Evolutionary conservation across 495 filamentous ascomycete species (phyloP).

Genomic region (Xylaria palmicola): DNA sequence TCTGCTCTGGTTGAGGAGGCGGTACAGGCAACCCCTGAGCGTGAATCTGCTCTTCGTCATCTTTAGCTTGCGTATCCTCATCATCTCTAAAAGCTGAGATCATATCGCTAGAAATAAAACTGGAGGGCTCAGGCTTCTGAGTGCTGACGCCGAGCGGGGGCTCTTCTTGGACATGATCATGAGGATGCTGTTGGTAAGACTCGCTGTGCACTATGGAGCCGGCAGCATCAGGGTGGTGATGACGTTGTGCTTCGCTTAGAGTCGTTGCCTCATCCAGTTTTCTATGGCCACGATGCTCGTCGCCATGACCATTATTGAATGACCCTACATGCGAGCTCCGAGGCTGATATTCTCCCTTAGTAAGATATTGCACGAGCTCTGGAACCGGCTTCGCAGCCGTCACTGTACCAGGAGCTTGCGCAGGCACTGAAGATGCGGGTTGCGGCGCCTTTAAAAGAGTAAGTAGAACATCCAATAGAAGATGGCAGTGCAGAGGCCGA

Average conservation of each 20-base stretch:
- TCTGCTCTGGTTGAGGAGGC: conserved; percentile 25
- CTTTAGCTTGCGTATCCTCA: conserved; percentile 37
- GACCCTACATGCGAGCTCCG: conserved; percentile 27
- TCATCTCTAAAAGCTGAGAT: conserved; percentile 24
- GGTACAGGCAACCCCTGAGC: conserved; percentile 23
- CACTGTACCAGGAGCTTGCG: not conserved
- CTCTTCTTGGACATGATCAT: conserved; percentile 19
- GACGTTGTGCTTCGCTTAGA: not conserved
- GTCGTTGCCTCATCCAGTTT: conserved; percentile 17
- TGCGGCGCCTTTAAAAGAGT: not conserved
- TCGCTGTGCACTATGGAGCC: conserved; percentile 2
- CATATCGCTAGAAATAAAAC: conserved; percentile 28
- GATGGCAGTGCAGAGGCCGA: conserved; percentile 3
- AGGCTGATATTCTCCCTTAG: conserved; percentile 55
- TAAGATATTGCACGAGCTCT: conserved; percentile 50
- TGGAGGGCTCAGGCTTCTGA: conserved; percentile 24
- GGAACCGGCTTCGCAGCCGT: conserved; percentile 17
- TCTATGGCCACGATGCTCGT: conserved; percentile 14
- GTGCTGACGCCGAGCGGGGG: conserved; percentile 21
- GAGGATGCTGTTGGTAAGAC: conserved; percentile 11
- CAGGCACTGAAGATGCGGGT: not conserved
- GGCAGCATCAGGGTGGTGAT: conserved; percentile 13
- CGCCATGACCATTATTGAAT: conserved; percentile 26
- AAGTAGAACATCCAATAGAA: not conserved
- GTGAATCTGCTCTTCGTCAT: conserved; percentile 42